A percentile compares a stretch with the other conserved stretches of the same genome.
Conservation (phyloP, 352 stramenopile genomes). For the Pythium monospermum region DNA sequence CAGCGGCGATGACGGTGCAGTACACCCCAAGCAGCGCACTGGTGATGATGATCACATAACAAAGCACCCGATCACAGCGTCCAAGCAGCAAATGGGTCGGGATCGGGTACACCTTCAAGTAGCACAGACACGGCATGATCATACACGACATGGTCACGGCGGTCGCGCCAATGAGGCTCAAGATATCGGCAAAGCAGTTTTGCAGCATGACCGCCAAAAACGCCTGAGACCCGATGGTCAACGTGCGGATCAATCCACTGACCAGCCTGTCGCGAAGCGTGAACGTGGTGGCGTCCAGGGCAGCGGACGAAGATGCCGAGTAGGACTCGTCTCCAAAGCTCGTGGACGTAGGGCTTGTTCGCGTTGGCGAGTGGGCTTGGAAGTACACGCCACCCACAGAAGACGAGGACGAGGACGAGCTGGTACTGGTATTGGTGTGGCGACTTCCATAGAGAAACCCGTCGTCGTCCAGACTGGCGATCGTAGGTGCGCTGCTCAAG, state of each 20-base stretch:
- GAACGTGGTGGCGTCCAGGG: slow-evolving; percentile 22
- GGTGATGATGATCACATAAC: slow-evolving; percentile 48
- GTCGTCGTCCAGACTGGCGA: slow-evolving; percentile 41
- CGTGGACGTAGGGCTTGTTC: slow-evolving; percentile 1
- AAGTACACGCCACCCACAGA: too few species aligned
- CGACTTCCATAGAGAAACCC: slow-evolving; percentile 41
- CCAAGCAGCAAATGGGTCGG: slow-evolving; percentile 38
- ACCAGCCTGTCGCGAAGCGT: slow-evolving; percentile 39
- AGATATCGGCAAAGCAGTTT: slow-evolving; percentile 61
- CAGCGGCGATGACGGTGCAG: slow-evolving; percentile 38
- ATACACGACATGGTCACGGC: slow-evolving; percentile 64
- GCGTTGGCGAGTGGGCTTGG: slow-evolving; percentile 17
- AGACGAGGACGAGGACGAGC: not conserved
- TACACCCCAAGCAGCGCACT: slow-evolving; percentile 49
- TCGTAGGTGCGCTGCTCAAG: slow-evolving; percentile 22
- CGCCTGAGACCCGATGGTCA: slow-evolving; percentile 39
- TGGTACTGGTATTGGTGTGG: not conserved
- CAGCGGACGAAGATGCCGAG: too few species aligned
- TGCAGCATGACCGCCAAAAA: slow-evolving; percentile 64
- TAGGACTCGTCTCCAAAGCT: slow-evolving; percentile 14
- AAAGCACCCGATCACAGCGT: slow-evolving; percentile 42
- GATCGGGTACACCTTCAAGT: slow-evolving; percentile 62
- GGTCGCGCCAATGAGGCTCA: slow-evolving; percentile 63
- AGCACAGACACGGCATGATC: slow-evolving; percentile 76
- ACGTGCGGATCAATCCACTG: slow-evolving; percentile 43